Conservation (phyloP, 306 rosid genomes). For the Pterocarpus santalinus region DNA sequence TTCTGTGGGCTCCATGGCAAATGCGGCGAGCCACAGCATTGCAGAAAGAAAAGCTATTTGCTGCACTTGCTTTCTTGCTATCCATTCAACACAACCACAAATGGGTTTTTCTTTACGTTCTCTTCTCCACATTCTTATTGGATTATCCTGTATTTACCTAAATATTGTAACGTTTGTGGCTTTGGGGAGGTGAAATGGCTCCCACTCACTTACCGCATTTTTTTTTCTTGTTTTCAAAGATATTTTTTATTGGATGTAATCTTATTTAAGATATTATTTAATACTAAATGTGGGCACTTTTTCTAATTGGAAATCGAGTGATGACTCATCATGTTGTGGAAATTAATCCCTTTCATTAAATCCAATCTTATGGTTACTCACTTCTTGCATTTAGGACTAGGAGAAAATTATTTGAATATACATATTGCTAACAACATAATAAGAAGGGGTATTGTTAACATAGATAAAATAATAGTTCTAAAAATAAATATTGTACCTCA, state of each 20-base stretch:
- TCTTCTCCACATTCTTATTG: neutral
- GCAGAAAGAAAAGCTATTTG: slow-evolving; percentile 29
- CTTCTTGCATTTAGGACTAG: neutral
- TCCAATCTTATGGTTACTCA: too few relatives aligned
- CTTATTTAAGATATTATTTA: too few relatives aligned
- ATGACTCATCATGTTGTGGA: too few relatives aligned
- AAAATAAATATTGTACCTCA: too few relatives aligned
- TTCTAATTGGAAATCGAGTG: too few relatives aligned
- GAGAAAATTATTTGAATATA: neutral
- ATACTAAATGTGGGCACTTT: too few relatives aligned
- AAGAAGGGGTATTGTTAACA: too few relatives aligned
- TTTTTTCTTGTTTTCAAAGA: too few relatives aligned
- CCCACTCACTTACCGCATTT: slow-evolving; percentile 49
- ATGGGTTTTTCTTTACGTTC: neutral
- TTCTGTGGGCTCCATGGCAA: slow-evolving; percentile 63
- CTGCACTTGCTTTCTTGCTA: slow-evolving; percentile 36
- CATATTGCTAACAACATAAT: too few relatives aligned
- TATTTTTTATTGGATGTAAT: too few relatives aligned
- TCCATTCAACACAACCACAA: neutral
- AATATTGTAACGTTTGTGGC: slow-evolving; percentile 37
- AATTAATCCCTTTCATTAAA: too few relatives aligned
- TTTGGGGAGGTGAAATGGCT: slow-evolving; percentile 42
- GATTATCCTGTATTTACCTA: slow-evolving; percentile 5
- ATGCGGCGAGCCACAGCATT: slow-evolving; percentile 84
- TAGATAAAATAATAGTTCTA: too few relatives aligned